Percentiles rank a stretch among this genome's conserved stretches.
Evolutionary conservation across 2,329 filamentous ascomycete species (phyloP).

Genomic region (Colletotrichum lentis): DNA sequence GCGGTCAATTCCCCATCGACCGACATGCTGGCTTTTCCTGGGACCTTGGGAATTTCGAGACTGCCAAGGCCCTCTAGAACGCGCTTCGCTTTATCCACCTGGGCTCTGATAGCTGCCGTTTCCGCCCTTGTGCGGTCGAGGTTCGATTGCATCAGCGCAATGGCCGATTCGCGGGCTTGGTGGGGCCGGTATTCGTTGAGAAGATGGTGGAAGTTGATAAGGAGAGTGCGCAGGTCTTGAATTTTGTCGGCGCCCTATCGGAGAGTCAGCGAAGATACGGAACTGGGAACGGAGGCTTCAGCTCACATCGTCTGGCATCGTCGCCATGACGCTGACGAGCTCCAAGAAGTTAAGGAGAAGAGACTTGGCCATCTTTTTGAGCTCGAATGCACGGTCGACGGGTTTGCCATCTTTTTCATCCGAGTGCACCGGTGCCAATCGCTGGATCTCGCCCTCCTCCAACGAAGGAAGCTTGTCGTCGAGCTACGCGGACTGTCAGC

Average conservation of each 20-base stretch:
- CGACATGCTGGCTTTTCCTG: neutral
- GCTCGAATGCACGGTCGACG: slow-evolving; percentile 70
- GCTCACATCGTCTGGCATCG: slow-evolving; percentile 66
- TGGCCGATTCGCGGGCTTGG: slow-evolving; percentile 87
- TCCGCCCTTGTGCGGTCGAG: slow-evolving; percentile 76
- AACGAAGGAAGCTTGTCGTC: slow-evolving; percentile 72
- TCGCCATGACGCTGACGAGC: slow-evolving; percentile 74
- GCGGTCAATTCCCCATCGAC: slow-evolving; percentile 9
- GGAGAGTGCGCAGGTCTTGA: slow-evolving; percentile 78
- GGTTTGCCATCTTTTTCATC: slow-evolving; percentile 62
- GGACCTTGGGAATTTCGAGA: slow-evolving; percentile 49
- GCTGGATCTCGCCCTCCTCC: slow-evolving; percentile 72
- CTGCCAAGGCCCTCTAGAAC: slow-evolving; percentile 74
- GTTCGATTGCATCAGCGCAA: slow-evolving; percentile 86
- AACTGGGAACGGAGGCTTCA: neutral
- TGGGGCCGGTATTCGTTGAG: slow-evolving; percentile 95
- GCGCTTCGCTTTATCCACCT: slow-evolving; percentile 75
- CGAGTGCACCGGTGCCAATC: slow-evolving; percentile 48
- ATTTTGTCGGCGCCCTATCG: slow-evolving; percentile 73
- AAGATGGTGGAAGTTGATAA: slow-evolving; percentile 91
- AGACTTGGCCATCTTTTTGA: slow-evolving; percentile 83
- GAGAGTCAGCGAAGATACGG: neutral
- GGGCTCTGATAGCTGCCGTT: slow-evolving; percentile 72
- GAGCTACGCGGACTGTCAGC: slow-evolving; percentile 50
- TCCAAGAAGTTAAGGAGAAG: slow-evolving; percentile 90